Percentiles rank a stretch among this genome's conserved stretches.
Evolutionary conservation across 257 asterid species (phyloP).

Genomic region (Solanum chiquidenum): DNA sequence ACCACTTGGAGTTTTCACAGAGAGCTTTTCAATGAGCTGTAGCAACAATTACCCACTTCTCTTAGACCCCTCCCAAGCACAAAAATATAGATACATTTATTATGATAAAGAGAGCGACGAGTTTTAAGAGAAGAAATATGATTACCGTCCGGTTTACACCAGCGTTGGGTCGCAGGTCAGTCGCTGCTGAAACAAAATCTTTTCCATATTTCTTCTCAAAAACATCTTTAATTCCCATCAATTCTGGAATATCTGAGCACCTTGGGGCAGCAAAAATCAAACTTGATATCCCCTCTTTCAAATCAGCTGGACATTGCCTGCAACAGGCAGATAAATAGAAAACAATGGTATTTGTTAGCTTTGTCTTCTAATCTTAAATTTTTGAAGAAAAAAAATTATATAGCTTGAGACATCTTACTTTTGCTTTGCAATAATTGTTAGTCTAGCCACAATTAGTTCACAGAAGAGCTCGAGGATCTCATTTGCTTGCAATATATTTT

Average conservation of each 20-base stretch:
- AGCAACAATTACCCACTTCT: slow-evolving; percentile 1
- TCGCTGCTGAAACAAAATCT: slow-evolving; percentile 90
- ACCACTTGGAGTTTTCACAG: slow-evolving; percentile 83
- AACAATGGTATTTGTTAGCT: not conserved
- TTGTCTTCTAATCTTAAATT: not conserved
- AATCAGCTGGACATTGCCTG: slow-evolving; percentile 95
- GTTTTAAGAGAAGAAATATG: not conserved
- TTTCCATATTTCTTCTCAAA: slow-evolving; percentile 82
- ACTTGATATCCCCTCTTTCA: slow-evolving; percentile 93
- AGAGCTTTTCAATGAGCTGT: slow-evolving; percentile 96
- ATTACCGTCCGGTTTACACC: slow-evolving; percentile 84
- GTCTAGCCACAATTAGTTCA: slow-evolving; percentile 77
- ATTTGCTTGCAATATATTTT: slow-evolving; percentile 85
- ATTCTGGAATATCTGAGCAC: slow-evolving; percentile 93
- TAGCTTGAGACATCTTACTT: slow-evolving; percentile 51
- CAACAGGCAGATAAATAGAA: slow-evolving; percentile 4
- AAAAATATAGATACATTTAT: not conserved
- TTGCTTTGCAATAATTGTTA: slow-evolving; percentile 75
- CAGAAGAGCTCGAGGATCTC: slow-evolving; percentile 94
- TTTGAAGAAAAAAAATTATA: not conserved
- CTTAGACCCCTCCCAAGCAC: not conserved
- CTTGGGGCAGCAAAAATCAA: slow-evolving; percentile 90
- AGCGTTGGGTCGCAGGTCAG: slow-evolving; percentile 89
- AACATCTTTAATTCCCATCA: slow-evolving; percentile 51
- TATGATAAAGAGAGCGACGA: not conserved